These are phyloP conservation scores for Priceomyces fermenticarens DNA, from an alignment of 805 yeast genomes.

Conservation along the genomic window DNA sequence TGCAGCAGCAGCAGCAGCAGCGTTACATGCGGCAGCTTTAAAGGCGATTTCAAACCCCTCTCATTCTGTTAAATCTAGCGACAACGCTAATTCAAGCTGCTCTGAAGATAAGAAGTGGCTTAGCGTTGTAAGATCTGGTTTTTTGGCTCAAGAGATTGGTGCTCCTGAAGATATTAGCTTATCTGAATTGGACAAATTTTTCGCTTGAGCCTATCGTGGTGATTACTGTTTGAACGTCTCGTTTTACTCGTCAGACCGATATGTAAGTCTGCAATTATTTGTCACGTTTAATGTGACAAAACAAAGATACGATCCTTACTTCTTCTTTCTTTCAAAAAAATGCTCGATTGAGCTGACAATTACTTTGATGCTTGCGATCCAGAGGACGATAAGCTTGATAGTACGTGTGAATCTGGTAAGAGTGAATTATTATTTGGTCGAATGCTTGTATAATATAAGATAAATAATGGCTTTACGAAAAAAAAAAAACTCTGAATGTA, in stretches of 20 bases:
- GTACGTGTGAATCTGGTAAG: too few relatives aligned
- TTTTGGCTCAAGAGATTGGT: constrained; percentile 71
- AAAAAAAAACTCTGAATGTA: too few relatives aligned
- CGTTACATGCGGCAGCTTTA: constrained; percentile 64
- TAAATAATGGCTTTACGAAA: too few relatives aligned
- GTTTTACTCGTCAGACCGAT: neutral
- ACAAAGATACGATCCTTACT: constrained; percentile 1
- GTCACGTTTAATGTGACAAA: neutral
- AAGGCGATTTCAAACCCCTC: constrained; percentile 44
- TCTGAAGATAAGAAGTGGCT: constrained; percentile 61
- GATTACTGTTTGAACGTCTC: constrained; percentile 1
- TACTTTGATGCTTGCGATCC: too few relatives aligned
- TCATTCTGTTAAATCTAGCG: constrained; percentile 17
- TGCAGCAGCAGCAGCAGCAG: constrained; percentile 75
- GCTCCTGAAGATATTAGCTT: constrained; percentile 76
- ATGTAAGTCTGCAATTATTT: too few relatives aligned
- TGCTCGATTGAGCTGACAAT: too few relatives aligned
- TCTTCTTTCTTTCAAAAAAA: neutral
- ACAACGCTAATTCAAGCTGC: constrained; percentile 8
- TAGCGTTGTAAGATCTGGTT: constrained; percentile 71
- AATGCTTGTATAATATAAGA: too few relatives aligned
- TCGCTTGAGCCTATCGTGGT: constrained; percentile 15
- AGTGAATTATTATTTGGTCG: too few relatives aligned
- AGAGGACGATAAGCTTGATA: too few relatives aligned
- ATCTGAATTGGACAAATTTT: constrained; percentile 55